Base-by-base conservation (phyloP, 2,329 filamentous ascomycete species). In the Ascochyta viciae-villosae region DNA sequence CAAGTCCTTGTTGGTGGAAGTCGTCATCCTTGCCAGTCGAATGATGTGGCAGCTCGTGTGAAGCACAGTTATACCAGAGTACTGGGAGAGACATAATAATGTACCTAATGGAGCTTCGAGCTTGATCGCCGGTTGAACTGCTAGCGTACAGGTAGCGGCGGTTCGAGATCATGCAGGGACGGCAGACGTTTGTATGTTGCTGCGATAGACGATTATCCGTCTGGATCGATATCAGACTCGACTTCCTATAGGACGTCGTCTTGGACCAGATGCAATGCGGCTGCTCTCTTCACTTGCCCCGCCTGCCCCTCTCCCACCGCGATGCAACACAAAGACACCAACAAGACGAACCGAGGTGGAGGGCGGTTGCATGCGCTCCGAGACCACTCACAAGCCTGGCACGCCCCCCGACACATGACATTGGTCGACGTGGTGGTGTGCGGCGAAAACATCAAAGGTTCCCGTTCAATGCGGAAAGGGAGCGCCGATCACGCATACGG, bases 151-250 rank as follows among this genome's bases (percentile, higher is more conserved):
- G 6, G 27, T 22, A 39, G 33, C 38, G 47, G 27, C 40, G 47
- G 35, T 29, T 41, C 47, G 38, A 42, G 31, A 41, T 38, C 41
- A 42, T 10, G 47, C 53, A 56, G 53, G 47, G 53, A 50, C 42
- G 53, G 53, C n/a, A 26, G 40, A 19, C 3, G 41, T n/a, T 27
- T 26, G 19, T 23, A 27, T 26, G 19, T 23, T 27, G 19, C 53
- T 47, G 53, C 47, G 33, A 24, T 50, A 47, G 53, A 43, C 38
- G 42, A 38, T 38, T 35, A 27, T 42, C 35, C 35, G 19, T 19
- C 19, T 19, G 19, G 19, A 19, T 19, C 19, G 19, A 19, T 19
- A 19, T 19, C 19, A 19, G 19, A 19, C 19, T 19, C 19, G 13
- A 31, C 35, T 37, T n/a, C 29, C 29, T 29, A n/a, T 37, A 8